phyloP scores from a whole-genome alignment of 371 early-diverging fungal genomes.

The Rhizomucor miehei region DNA sequence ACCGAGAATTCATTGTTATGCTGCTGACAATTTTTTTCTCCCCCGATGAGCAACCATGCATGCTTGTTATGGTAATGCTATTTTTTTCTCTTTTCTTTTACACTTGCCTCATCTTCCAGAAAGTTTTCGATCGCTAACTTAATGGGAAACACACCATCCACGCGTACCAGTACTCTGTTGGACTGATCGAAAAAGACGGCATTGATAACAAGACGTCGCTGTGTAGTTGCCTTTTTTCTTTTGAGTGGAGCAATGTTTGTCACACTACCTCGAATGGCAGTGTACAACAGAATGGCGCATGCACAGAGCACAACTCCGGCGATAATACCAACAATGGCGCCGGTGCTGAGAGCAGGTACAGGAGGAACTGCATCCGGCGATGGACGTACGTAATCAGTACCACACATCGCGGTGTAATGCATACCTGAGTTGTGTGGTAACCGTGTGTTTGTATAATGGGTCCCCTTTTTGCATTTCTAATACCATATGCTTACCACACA shows the following conservation, averaged over 20 bases:
- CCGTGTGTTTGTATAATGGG: too few species aligned
- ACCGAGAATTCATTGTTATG: neutral
- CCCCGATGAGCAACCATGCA: too few species aligned
- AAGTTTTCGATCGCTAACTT: slow-evolving; percentile 7
- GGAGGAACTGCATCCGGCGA: slow-evolving; percentile 16
- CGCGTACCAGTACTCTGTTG: slow-evolving; percentile 35
- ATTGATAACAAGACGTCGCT: slow-evolving; percentile 24
- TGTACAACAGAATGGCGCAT: slow-evolving; percentile 24
- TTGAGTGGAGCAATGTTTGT: neutral
- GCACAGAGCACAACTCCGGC: slow-evolving; percentile 32
- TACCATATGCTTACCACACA: slow-evolving; percentile 39
- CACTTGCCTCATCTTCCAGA: too few species aligned
- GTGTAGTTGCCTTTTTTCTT: slow-evolving; percentile 6
- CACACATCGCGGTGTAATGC: slow-evolving; percentile 48
- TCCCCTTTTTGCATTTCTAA: too few species aligned
- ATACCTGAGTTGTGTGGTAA: slow-evolving; percentile 21
- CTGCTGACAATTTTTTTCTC: too few species aligned
- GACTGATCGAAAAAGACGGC: slow-evolving; percentile 32
- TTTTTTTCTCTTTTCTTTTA: too few species aligned
- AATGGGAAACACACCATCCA: slow-evolving; percentile 41
- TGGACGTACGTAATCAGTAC: slow-evolving; percentile 30
- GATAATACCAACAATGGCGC: slow-evolving; percentile 35
- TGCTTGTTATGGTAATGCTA: too few species aligned
- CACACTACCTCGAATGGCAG: slow-evolving; percentile 9
- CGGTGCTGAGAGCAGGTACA: slow-evolving; percentile 21